Evolutionary conservation across 192 early-diverging fungal species (phyloP).

Genomic region (Rhizophagus clarus): DNA sequence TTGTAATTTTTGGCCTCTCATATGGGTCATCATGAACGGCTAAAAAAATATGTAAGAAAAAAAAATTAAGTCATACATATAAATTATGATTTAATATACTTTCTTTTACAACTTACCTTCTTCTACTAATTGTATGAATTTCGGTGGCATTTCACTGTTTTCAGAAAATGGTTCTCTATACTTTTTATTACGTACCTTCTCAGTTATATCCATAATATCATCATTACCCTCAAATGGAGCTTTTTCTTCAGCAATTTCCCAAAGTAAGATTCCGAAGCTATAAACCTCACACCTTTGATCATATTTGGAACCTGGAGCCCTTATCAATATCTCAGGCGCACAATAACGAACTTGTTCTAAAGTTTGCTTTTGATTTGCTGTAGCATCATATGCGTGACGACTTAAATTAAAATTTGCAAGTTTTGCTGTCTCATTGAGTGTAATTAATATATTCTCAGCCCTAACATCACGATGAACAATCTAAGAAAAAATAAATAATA

Average conservation of each 20-base stretch:
- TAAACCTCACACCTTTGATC: background rate
- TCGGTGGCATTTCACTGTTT: background rate
- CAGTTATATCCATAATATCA: background rate
- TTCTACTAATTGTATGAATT: background rate
- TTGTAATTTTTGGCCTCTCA: background rate
- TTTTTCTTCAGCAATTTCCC: background rate
- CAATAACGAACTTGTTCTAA: background rate
- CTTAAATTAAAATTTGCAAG: too few relatives aligned
- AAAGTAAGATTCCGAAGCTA: background rate
- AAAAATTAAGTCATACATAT: background rate
- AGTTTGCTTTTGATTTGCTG: too few relatives aligned
- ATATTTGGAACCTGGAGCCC: background rate
- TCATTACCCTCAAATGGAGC: background rate
- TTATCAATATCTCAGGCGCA: background rate
- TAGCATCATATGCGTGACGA: too few relatives aligned
- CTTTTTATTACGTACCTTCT: background rate
- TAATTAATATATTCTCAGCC: constrained; percentile 22
- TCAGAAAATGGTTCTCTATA: constrained; percentile 8
- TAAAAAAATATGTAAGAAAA: background rate
- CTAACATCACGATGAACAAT: constrained; percentile 28
- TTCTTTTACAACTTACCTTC: background rate
- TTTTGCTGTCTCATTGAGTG: background rate
- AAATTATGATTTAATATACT: background rate
- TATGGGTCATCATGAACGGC: background rate
- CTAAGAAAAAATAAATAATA: too few relatives aligned